Conservation (phyloP, 2,329 filamentous ascomycete genomes). For the Arthrobotrys sinensis region DNA sequence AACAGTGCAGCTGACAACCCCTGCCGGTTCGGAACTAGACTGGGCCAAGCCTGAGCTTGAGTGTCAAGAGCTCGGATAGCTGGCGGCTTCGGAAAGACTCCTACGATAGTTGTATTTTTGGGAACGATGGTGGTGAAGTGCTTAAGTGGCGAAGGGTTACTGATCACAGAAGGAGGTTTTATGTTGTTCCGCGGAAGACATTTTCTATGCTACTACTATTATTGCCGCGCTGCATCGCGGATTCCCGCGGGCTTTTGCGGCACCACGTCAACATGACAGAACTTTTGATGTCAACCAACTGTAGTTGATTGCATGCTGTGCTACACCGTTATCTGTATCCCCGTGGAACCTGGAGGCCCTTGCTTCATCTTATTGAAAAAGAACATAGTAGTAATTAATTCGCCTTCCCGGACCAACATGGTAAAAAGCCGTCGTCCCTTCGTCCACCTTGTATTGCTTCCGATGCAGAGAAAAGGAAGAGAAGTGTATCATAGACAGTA, state of each 20-base stretch:
- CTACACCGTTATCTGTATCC: background rate
- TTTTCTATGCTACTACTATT: too few species aligned
- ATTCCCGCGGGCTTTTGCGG: slow-evolving; percentile 9
- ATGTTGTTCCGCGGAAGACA: background rate
- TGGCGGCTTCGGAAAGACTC: slow-evolving; percentile 11
- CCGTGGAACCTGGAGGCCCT: background rate
- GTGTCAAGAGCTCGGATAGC: slow-evolving; percentile 5
- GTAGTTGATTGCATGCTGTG: background rate
- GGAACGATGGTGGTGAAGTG: background rate
- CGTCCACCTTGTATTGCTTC: background rate
- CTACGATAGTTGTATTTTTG: background rate
- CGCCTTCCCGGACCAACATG: slow-evolving; percentile 9
- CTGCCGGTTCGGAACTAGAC: slow-evolving; percentile 21
- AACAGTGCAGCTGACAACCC: slow-evolving; percentile 59
- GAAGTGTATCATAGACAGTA: slow-evolving; percentile 61
- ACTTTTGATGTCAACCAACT: slow-evolving; percentile 12
- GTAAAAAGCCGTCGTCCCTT: slow-evolving; percentile 1
- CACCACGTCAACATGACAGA: slow-evolving; percentile 14
- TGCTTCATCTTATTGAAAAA: background rate
- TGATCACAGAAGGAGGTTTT: background rate
- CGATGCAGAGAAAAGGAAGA: slow-evolving; percentile 22
- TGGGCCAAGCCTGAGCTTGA: background rate
- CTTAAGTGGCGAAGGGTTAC: background rate
- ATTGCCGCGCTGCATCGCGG: slow-evolving; percentile 9
- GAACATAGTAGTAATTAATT: slow-evolving; percentile 14